phyloP scores from a whole-genome alignment of 169 alveolate genomes.

The Plasmodium inui region DNA sequence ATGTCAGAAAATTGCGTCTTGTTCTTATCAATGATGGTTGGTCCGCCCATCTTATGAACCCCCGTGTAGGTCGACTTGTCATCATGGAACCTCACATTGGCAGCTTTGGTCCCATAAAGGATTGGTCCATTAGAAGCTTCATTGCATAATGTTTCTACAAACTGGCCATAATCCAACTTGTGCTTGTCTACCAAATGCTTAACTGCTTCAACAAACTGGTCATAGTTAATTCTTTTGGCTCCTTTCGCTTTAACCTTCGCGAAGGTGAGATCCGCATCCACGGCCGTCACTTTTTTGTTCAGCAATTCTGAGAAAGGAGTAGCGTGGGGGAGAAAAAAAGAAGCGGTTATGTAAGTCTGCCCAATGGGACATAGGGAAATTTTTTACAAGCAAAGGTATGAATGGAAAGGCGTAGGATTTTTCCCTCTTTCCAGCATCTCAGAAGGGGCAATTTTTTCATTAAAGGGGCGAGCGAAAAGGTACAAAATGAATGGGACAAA shows the following conservation, averaged over 20 bases:
- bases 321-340: background rate
- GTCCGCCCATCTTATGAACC: conserved; percentile 92
- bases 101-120: conserved; percentile 91
- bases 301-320: conserved; percentile 70
- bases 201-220: conserved; percentile 81
- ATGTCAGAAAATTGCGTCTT: conserved; percentile 78
- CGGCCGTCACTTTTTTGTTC: conserved; percentile 84
- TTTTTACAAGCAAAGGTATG: background rate
- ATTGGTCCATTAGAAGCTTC: conserved; percentile 89
- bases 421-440: background rate
- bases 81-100: conserved; percentile 88
- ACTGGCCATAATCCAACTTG: conserved; percentile 72
- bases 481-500: background rate
- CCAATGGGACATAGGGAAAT: background rate
- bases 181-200: conserved; percentile 77
- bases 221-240: conserved; percentile 81
- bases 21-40: conserved; percentile 88
- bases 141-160: conserved; percentile 56
- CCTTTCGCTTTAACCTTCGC: conserved; percentile 86
- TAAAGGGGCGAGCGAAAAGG: background rate
- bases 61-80: conserved; percentile 92
- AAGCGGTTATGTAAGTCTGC: background rate
- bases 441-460: background rate
- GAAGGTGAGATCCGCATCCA: conserved; percentile 88
- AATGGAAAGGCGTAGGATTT: background rate